Conservation (phyloP, 495 filamentous ascomycete genomes). For the Lindgomyces ingoldianus region DNA sequence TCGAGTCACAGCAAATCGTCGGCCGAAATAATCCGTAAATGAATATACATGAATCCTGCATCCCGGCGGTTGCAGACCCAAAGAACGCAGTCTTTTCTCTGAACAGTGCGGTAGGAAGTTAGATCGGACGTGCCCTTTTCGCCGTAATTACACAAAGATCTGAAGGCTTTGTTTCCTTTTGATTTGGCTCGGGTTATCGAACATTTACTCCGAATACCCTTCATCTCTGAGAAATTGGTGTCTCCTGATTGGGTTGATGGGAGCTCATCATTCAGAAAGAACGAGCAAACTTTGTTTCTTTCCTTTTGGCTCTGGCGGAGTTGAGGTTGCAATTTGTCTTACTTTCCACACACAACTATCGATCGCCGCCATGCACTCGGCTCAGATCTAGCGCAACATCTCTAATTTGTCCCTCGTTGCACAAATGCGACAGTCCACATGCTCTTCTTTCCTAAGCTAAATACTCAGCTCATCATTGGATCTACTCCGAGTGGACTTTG, state of each 20-base stretch:
- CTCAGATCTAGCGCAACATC: background rate
- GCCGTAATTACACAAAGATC: background rate
- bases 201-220: background rate
- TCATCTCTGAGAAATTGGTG: too few species aligned
- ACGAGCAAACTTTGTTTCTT: background rate
- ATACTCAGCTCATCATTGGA: background rate
- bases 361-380: background rate
- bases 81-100: background rate
- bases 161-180: background rate
- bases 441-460: background rate
- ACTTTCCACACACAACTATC: background rate
- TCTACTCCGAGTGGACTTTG: background rate
- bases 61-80: background rate
- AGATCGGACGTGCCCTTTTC: background rate
- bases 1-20: background rate
- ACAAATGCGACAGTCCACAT: too few species aligned
- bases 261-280: too few species aligned
- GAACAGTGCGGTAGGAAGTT: background rate
- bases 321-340: background rate
- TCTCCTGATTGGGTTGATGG: background rate
- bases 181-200: background rate
- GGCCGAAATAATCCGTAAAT: background rate
- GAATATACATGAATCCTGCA: constrained; percentile 17
- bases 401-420: too few species aligned
- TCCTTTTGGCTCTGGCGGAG: background rate